Evolutionary conservation across 805 yeast species (phyloP), one percentile per base, ranked within the genome.

Genomic region (Nakazawaea siamensis): DNA sequence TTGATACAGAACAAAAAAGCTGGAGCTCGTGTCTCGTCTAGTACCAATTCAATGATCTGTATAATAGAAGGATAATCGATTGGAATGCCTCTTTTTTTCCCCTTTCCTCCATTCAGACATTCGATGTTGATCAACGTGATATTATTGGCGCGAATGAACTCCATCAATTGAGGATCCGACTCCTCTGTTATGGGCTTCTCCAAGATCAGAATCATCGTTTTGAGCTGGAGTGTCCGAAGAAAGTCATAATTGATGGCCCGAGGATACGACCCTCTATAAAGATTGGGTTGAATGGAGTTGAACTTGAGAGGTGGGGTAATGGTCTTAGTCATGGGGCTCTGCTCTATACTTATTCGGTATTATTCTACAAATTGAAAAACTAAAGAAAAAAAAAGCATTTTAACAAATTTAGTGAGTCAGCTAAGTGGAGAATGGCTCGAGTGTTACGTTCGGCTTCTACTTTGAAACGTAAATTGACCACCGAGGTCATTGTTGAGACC

Each of bases 221-320:
- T 76, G 37, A 92, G 64, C 27, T 70, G 59, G 21, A 88, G 64
- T 23, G 85, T 66, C 43, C 68, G 62, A 8, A 92, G 60, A 49
- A 80, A 92, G 7, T 78, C 66, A 41, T 72, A 66, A 50, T 86
- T 88, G 37, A 78, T 68, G 31, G 76, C 74, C 34, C 92, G 68
- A 1, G 97, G 97, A 47, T 82, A 84, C 1, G 94, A 80, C 0
- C 97, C 97, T 30, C 97, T 60, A 48, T 77, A 82, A 4, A 90
- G 59, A 32, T 70, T 64, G 2, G 81, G 74, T 47, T 80, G 84
- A 2, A 88, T 73, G 12, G 74, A 64, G 33, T 77, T 75, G 55
- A 81, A 92, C 39, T 86, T 67, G 40, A 88, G 62, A 2, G 98
- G 97, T 0, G 95, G 85, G 0, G 77, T 78, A 3, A 69, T 24